Percentiles rank a stretch among this genome's conserved stretches.
Conservation (phyloP, 2,329 filamentous ascomycete species). For the Remersonia thermophila region DNA sequence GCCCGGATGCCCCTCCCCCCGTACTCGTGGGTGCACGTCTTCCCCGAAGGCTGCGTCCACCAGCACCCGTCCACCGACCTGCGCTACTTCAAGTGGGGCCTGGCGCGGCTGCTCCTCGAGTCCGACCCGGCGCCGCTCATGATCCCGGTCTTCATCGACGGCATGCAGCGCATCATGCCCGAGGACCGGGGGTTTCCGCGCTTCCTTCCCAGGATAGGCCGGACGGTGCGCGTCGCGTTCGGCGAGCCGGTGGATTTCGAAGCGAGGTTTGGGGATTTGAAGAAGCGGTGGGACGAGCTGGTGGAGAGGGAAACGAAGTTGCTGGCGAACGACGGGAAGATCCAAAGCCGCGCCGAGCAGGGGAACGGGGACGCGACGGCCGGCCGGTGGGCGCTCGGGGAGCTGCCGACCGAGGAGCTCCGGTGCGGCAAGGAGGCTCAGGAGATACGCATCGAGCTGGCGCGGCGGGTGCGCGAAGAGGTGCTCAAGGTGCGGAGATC, state of each 20-base stretch:
- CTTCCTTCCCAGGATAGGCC: slow-evolving; percentile 64
- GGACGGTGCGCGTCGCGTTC: slow-evolving; percentile 61
- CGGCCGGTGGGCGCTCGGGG: not conserved
- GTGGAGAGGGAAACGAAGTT: slow-evolving; percentile 32
- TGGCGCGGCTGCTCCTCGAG: slow-evolving; percentile 84
- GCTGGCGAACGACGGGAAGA: too few species aligned
- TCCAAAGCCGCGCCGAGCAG: too few species aligned
- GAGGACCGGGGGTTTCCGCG: slow-evolving; percentile 69
- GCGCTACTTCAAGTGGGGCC: slow-evolving; percentile 97
- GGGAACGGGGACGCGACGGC: not conserved
- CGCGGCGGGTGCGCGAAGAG: slow-evolving; percentile 62
- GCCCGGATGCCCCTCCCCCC: slow-evolving; percentile 46
- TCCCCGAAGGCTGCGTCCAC: slow-evolving; percentile 90
- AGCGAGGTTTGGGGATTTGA: slow-evolving; percentile 62
- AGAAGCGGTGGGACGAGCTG: slow-evolving; percentile 61
- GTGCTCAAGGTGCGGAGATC: slow-evolving; percentile 64
- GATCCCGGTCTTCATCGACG: slow-evolving; percentile 89
- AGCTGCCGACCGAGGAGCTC: slow-evolving; percentile 47
- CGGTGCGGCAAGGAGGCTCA: slow-evolving; percentile 63
- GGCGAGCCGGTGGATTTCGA: slow-evolving; percentile 68
- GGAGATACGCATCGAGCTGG: slow-evolving; percentile 66
- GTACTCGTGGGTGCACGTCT: slow-evolving; percentile 84
- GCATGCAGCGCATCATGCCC: slow-evolving; percentile 77
- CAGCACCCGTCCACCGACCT: slow-evolving; percentile 68
- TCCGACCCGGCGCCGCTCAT: slow-evolving; percentile 77